Percentiles rank a stretch among this genome's conserved stretches.
Evolutionary conservation across 148 eudicot genomes (phyloP).

Genomic region (Linanthus parryae): DNA sequence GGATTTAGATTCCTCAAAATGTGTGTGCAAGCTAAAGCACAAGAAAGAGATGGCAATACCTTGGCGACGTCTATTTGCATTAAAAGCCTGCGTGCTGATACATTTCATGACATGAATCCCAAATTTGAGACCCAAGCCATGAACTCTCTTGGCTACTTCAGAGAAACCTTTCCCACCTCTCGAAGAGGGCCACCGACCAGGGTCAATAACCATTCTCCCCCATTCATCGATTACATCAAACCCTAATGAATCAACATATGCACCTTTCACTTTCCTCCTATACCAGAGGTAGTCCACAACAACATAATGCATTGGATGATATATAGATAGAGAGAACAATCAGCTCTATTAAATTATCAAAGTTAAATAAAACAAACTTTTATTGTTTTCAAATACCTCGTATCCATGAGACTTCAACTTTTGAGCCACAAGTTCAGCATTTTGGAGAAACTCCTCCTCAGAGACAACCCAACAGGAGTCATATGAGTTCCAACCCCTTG

Average conservation of each 20-base stretch:
- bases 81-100: conserved; percentile 74
- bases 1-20: too few species aligned
- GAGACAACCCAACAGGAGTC: conserved; percentile 91
- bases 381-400: too few species aligned
- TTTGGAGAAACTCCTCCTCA: conserved; percentile 79
- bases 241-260: conserved; percentile 71
- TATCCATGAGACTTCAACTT: conserved; percentile 63
- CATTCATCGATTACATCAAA: conserved; percentile 91
- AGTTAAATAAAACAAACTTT: too few species aligned
- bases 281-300: conserved; percentile 99
- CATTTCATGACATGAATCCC: conserved; percentile 99
- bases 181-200: conserved; percentile 91
- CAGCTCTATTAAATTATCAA: too few species aligned
- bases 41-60: conserved; percentile 39
- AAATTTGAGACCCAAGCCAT: conserved; percentile 90
- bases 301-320: too few species aligned
- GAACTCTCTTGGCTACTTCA: conserved; percentile 72
- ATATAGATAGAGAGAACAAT: background rate
- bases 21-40: too few species aligned
- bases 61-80: conserved; percentile 71
- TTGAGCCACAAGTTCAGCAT: conserved; percentile 69
- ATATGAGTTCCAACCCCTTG: conserved; percentile 98
- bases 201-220: conserved; percentile 96
- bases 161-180: conserved; percentile 69
- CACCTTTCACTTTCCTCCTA: conserved; percentile 69